These are phyloP conservation scores for Russula virescens DNA, from an alignment of 768 basidiomycete genomes.

Conservation along the genomic window DNA sequence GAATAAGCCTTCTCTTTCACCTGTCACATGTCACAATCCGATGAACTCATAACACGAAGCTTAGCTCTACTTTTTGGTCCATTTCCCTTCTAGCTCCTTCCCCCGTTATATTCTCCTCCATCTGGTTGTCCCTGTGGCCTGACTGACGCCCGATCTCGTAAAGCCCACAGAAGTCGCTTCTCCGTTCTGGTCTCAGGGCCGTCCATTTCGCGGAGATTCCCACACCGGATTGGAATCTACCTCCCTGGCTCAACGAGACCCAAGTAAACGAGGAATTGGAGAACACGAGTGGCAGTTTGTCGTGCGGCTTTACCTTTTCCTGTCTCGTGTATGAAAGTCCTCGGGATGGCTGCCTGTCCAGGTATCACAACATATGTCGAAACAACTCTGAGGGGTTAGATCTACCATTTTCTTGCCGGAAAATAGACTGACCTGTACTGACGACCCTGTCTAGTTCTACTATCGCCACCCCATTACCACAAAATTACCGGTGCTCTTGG, in stretches of 20 bases:
- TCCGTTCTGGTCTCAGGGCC: slow-evolving; percentile 30
- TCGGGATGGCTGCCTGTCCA: not conserved
- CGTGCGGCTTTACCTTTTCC: not conserved
- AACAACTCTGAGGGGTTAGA: slow-evolving; percentile 46
- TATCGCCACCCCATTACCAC: slow-evolving; percentile 70
- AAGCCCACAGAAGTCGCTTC: slow-evolving; percentile 27
- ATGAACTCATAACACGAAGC: too few relatives aligned
- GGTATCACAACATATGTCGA: slow-evolving; percentile 49
- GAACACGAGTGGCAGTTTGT: slow-evolving; percentile 31
- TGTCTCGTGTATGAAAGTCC: not conserved
- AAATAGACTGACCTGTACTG: not conserved
- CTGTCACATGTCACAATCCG: too few relatives aligned
- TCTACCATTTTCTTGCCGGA: too few relatives aligned
- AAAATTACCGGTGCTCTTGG: slow-evolving; percentile 83
- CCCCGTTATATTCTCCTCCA: not conserved
- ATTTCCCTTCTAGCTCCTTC: too few relatives aligned
- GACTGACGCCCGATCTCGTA: too few relatives aligned
- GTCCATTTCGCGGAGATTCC: slow-evolving; percentile 42
- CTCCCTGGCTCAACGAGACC: slow-evolving; percentile 47
- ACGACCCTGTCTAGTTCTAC: slow-evolving; percentile 55
- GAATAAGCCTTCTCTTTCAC: too few relatives aligned
- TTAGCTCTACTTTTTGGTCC: too few relatives aligned
- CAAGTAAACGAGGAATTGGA: slow-evolving; percentile 37
- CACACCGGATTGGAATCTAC: slow-evolving; percentile 44
- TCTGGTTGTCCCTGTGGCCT: not conserved